A percentile compares a stretch with the other conserved stretches of the same genome.
These are phyloP conservation scores for Astragalus glycyphyllos DNA, from an alignment of 306 rosid genomes.

Conservation along the genomic window DNA sequence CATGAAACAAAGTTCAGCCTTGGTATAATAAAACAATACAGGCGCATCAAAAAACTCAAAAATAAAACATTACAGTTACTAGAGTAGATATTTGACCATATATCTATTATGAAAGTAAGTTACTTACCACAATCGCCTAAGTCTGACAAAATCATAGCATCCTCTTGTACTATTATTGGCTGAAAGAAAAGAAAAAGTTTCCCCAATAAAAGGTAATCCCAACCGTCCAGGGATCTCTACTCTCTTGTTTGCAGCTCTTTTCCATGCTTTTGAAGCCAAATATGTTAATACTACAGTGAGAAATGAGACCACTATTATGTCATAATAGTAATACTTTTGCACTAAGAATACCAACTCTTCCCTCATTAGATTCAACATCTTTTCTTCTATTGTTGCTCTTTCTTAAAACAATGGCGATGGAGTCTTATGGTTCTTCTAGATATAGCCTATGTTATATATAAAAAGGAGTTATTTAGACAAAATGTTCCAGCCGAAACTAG, in stretches of 20 bases:
- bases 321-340: conserved; percentile 43
- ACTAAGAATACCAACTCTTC: conserved; percentile 49
- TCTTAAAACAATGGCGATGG: conserved; percentile 35
- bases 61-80: too few relatives aligned
- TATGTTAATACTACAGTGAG: conserved; percentile 49
- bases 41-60: too few relatives aligned
- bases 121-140: conserved; percentile 74
- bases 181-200: conserved; percentile 75
- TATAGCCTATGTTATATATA: too few relatives aligned
- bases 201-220: conserved; percentile 73
- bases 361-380: conserved; percentile 51
- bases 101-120: conserved; percentile 32
- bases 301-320: conserved; percentile 43
- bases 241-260: conserved; percentile 37
- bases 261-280: conserved; percentile 56
- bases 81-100: too few relatives aligned
- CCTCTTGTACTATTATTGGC: conserved; percentile 71
- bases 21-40: neutral
- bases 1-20: conserved; percentile 1
- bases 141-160: conserved; percentile 77
- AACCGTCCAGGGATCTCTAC: conserved; percentile 61
- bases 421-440: conserved; percentile 20
- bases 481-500: too few relatives aligned
- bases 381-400: conserved; percentile 28
- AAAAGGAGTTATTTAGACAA: too few relatives aligned